These are phyloP conservation scores for Neurospora sublineolata DNA, from an alignment of 495 filamentous ascomycete genomes.

Conservation along the genomic window DNA sequence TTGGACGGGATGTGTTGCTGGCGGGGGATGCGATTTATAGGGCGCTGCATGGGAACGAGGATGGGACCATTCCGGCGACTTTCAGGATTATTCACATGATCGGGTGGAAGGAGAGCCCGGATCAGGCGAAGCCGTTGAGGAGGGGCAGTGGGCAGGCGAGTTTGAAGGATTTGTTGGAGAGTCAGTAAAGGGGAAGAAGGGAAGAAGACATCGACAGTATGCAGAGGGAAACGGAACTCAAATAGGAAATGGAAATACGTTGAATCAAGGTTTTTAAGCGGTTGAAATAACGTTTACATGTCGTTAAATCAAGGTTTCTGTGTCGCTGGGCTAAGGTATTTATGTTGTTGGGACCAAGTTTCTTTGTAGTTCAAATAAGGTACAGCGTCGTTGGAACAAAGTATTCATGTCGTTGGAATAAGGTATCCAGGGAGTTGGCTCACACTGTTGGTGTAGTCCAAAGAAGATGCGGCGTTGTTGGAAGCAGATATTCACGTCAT, in stretches of 20 bases:
- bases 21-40: slow-evolving; percentile 85
- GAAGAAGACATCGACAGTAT: neutral
- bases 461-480: neutral
- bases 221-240: neutral
- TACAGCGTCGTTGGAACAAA: neutral
- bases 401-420: neutral
- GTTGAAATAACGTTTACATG: neutral
- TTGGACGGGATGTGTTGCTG: slow-evolving; percentile 73
- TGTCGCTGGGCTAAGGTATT: neutral
- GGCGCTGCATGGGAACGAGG: slow-evolving; percentile 60
- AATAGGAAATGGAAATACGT: neutral
- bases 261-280: neutral
- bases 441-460: neutral
- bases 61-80: slow-evolving; percentile 72
- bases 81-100: slow-evolving; percentile 94
- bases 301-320: neutral
- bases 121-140: slow-evolving; percentile 65
- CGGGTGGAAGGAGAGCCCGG: slow-evolving; percentile 82
- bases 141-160: slow-evolving; percentile 75
- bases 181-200: slow-evolving; percentile 11
- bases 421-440: neutral
- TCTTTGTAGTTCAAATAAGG: neutral
- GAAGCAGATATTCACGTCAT: neutral
- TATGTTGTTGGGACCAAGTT: neutral
- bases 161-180: slow-evolving; percentile 67